Conservation (phyloP, 1,139 yeast species). For the Candida dubliniensis region DNA sequence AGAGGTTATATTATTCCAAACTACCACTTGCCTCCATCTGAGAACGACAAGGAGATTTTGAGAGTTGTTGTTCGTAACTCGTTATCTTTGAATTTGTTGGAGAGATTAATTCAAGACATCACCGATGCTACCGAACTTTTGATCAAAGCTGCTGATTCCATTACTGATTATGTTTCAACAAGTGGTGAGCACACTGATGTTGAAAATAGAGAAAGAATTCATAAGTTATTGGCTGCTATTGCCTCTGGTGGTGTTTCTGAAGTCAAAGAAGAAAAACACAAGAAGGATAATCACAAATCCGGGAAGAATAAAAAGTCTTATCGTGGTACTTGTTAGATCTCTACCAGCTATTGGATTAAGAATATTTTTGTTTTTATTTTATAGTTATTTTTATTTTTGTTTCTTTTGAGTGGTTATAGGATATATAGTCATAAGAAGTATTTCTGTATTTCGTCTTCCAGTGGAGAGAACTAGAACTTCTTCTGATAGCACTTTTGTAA, state of each 20-base stretch:
- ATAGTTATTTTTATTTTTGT: not conserved
- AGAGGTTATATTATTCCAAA: slow-evolving; percentile 90
- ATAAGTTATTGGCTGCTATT: slow-evolving; percentile 36
- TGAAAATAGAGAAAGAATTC: slow-evolving; percentile 24
- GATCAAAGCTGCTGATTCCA: slow-evolving; percentile 35
- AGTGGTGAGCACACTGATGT: slow-evolving; percentile 20
- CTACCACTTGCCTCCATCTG: slow-evolving; percentile 74
- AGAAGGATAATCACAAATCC: slow-evolving; percentile 24
- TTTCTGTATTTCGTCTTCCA: no score
- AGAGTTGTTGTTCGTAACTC: slow-evolving; percentile 83
- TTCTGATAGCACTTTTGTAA: no score
- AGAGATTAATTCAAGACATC: slow-evolving; percentile 68
- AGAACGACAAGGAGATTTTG: slow-evolving; percentile 60
- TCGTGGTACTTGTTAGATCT: slow-evolving; percentile 58
- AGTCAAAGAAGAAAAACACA: slow-evolving; percentile 25
- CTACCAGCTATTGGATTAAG: not conserved
- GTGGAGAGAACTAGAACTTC: no score
- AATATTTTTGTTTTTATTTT: not conserved
- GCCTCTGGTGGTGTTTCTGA: slow-evolving; percentile 40
- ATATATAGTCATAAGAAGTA: no score
- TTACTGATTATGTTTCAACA: slow-evolving; percentile 20
- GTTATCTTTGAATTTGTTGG: slow-evolving; percentile 69
- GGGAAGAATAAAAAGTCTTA: slow-evolving; percentile 42
- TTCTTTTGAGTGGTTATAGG: no score
- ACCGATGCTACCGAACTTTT: slow-evolving; percentile 57